Percentiles rank a stretch among this genome's conserved stretches.
phyloP scores from a whole-genome alignment of 108 stramenopile species.

The Skeletonema costatum region DNA sequence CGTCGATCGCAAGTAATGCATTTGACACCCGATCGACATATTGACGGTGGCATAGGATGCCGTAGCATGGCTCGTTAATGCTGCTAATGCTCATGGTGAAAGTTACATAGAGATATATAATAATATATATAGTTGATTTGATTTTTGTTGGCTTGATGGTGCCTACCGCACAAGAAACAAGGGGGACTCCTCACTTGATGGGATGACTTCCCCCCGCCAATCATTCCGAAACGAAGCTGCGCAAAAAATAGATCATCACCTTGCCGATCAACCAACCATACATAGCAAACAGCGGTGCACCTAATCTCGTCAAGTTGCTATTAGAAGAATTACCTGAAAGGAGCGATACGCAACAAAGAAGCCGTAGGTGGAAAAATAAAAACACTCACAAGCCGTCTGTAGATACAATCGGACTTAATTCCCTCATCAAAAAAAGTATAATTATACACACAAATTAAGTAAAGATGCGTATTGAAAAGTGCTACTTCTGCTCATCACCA shows the following conservation, averaged over 20 bases:
- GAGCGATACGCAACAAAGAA: background rate
- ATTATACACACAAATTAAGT: background rate
- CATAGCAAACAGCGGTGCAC: no score
- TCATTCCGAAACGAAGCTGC: background rate
- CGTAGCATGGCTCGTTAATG: constrained; percentile 14
- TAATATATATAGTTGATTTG: no score
- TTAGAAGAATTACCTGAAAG: no score
- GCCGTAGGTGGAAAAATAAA: background rate
- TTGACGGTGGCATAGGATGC: constrained; percentile 42
- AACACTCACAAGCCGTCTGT: background rate
- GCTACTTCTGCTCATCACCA: constrained; percentile 97
- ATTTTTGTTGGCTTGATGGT: background rate
- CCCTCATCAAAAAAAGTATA: background rate
- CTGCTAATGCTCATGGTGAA: no score
- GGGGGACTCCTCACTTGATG: no score
- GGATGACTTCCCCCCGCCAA: background rate
- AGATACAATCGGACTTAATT: background rate
- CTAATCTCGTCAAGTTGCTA: no score
- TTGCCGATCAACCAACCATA: no score
- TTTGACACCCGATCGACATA: constrained; percentile 38
- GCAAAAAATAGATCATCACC: no score
- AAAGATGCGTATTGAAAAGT: constrained; percentile 95
- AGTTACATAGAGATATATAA: no score
- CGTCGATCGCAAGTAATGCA: constrained; percentile 17
- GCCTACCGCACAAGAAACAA: background rate